Evolutionary conservation across 192 early-diverging fungal genomes (phyloP), one percentile per base, ranked within the genome.

Genomic region (Coemansia sp.): DNA sequence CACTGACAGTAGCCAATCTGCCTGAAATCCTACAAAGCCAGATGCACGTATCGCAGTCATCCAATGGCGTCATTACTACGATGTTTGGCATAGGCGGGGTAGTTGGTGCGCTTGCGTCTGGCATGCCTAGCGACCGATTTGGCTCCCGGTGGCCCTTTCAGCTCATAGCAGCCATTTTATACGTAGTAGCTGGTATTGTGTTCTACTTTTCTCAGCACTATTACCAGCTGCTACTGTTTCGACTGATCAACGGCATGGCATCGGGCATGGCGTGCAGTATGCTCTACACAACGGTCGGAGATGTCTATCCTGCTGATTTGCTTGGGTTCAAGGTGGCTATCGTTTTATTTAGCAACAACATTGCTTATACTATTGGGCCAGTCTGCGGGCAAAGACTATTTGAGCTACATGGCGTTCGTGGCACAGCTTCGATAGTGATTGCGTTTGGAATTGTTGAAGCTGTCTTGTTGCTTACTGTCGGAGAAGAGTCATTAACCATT

Each of bases 281-380:
- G 46, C 40, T 70, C n/a, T 76, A 60, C 34, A 61, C 74, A 7
- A 53, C 68, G 5, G 64, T 76, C 21, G 74, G 74, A 9, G 74
- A 76, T 34, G 74, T 76, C 21, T 76, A 63, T 60, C 65, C 74
- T 3, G 67, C 68, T 3, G 59, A 67, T 39, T 65, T 70, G 23
- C 57, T 76, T 23, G 74, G 68, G n/a, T 76, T 76, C 46, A 76
- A 70, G 48, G 65, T 70, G 39, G 63, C 74, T 10, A 67, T 76
- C 11, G 36, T 67, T 9, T 70, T 60, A 24, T 56, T 76, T 37
- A 58, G 62, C 60, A 76, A 76, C 57, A 67, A 76, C 65, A 67
- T 71, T 62, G 64, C 63, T 1, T 70, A 76, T 23, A 70, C 74
- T 3, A 76, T 66, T 23, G 74, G 74, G 1, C 74, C 74, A 14